Conservation (phyloP, 495 filamentous ascomycete genomes). For the Penicillium antarcticum region DNA sequence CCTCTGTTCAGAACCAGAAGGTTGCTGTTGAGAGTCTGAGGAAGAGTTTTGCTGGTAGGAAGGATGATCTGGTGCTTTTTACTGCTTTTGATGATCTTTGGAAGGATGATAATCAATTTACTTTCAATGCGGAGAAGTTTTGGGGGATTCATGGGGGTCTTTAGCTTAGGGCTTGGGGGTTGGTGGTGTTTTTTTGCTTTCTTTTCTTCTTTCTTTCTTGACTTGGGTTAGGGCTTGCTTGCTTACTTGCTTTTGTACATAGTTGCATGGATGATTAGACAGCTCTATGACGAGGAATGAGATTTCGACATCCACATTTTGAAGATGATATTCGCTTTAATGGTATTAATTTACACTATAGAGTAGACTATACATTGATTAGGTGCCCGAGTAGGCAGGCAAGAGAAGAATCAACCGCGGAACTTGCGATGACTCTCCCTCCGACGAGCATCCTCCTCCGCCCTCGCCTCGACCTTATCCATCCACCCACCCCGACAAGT, state of each 20-base stretch:
- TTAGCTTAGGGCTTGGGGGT: neutral
- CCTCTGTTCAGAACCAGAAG: constrained; percentile 58
- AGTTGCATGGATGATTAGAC: neutral
- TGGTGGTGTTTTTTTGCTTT: neutral
- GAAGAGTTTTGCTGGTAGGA: constrained; percentile 42
- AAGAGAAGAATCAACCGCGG: neutral
- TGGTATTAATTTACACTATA: neutral
- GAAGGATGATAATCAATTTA: constrained; percentile 64
- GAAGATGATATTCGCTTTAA: neutral
- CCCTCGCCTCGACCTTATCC: constrained; percentile 13
- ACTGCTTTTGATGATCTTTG: constrained; percentile 73
- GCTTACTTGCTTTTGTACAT: neutral
- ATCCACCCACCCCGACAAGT: constrained; percentile 30
- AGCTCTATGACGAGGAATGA: neutral
- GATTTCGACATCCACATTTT: neutral
- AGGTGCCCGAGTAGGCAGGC: too few relatives aligned
- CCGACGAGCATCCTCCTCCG: neutral
- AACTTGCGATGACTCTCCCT: neutral
- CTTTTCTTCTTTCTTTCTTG: neutral
- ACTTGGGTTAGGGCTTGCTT: neutral
- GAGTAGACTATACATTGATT: neutral
- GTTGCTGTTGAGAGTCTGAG: constrained; percentile 62
- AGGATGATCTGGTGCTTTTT: constrained; percentile 61
- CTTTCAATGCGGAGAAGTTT: constrained; percentile 68
- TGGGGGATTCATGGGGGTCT: constrained; percentile 55